These are phyloP conservation scores for Lactarius hatsudake DNA, from an alignment of 768 basidiomycete species.

Conservation along the genomic window DNA sequence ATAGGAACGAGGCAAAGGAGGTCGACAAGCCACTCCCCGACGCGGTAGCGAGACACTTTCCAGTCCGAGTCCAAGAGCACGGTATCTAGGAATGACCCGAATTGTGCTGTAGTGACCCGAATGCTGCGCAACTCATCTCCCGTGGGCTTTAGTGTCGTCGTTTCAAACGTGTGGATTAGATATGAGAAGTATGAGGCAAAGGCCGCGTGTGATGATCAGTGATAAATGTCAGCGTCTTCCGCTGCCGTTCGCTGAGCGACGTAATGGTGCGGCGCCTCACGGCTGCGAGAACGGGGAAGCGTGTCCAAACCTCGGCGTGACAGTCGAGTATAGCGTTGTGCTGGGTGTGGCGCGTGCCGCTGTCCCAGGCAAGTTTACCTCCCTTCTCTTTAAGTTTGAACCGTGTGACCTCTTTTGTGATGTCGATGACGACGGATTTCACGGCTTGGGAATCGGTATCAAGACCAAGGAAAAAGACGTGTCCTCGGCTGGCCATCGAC, in stretches of 20 bases:
- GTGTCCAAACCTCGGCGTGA: conserved; percentile 18
- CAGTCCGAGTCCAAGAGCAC: conserved; percentile 14
- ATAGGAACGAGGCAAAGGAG: conserved; percentile 63
- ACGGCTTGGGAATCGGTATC: conserved; percentile 36
- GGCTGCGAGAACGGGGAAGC: conserved; percentile 19
- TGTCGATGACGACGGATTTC: conserved; percentile 48
- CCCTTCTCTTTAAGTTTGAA: conserved; percentile 52
- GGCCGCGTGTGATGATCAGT: conserved; percentile 38
- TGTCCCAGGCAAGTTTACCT: conserved; percentile 19
- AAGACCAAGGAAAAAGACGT: conserved; percentile 44
- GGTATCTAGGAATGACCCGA: conserved; percentile 30
- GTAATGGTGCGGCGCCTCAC: conserved; percentile 19
- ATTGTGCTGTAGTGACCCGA: conserved; percentile 35
- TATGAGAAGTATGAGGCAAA: conserved; percentile 43
- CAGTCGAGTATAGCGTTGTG: conserved; percentile 39
- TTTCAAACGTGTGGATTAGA: conserved; percentile 47
- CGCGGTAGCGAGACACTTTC: conserved; percentile 40
- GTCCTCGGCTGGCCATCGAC: conserved; percentile 43
- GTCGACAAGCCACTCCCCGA: conserved; percentile 65
- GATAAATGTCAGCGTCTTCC: conserved; percentile 45
- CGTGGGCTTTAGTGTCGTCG: conserved; percentile 49
- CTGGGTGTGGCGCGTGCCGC: conserved; percentile 29
- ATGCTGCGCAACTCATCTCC: conserved; percentile 43
- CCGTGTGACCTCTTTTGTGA: conserved; percentile 55
- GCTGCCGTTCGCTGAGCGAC: conserved; percentile 30